phyloP scores from a whole-genome alignment of 352 stramenopile species.

The Elongisporangium senticosum region DNA sequence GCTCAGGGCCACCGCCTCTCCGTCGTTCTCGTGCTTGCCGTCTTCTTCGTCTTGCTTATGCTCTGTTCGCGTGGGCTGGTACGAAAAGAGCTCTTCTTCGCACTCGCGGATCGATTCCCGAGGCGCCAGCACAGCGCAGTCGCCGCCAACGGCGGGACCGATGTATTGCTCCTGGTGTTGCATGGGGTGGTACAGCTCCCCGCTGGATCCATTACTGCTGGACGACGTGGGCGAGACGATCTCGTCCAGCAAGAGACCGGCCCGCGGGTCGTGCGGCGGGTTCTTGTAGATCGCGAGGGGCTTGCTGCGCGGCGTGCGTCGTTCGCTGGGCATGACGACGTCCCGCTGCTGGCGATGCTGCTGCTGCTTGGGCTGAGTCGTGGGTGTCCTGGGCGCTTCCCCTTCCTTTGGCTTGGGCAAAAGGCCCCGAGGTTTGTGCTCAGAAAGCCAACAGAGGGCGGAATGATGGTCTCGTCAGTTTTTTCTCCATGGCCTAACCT shows the following conservation, averaged over 20 bases:
- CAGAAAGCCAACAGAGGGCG: neutral
- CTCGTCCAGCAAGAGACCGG: constrained; percentile 9
- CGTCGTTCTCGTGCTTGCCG: constrained; percentile 14
- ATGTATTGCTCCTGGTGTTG: neutral
- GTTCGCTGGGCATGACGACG: neutral
- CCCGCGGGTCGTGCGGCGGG: neutral
- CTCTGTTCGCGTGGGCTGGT: constrained; percentile 5
- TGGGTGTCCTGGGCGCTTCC: neutral
- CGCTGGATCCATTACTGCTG: constrained; percentile 44
- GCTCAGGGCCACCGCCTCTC: constrained; percentile 8
- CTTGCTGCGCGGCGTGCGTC: neutral
- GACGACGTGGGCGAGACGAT: constrained; percentile 49
- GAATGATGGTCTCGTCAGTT: neutral
- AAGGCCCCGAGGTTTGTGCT: neutral
- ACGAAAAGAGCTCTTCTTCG: neutral
- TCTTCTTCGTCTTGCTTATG: constrained; percentile 11
- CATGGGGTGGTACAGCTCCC: constrained; percentile 18
- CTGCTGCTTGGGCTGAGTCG: neutral
- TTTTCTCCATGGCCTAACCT: neutral
- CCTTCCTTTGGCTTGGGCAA: neutral
- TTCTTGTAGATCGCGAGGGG: neutral
- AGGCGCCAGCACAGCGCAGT: constrained; percentile 10
- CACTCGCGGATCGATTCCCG: neutral
- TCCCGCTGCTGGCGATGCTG: neutral
- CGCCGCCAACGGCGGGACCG: constrained; percentile 16